These are phyloP conservation scores for Peniophora sp. DNA, from an alignment of 1,284 basidiomycete species.

Conservation along the genomic window DNA sequence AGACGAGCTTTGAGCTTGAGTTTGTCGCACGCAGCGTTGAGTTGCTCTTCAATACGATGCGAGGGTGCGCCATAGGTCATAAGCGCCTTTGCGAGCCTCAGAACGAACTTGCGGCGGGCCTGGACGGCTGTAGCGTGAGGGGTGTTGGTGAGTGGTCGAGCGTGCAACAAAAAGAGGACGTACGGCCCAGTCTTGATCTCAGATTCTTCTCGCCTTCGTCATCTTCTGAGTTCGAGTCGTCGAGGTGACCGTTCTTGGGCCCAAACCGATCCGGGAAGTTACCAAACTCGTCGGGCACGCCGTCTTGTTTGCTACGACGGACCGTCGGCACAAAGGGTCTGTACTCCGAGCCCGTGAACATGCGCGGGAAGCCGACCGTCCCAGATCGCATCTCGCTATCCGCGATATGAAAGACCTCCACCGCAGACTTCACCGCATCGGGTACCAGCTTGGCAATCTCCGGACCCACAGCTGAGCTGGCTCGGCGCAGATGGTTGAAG, in stretches of 20 bases:
- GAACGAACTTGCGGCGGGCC: conserved; percentile 67
- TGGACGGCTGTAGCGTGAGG: conserved; percentile 45
- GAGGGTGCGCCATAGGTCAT: conserved; percentile 81
- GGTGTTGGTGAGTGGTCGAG: too few species aligned
- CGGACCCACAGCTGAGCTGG: too few species aligned
- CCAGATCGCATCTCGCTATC: too few species aligned
- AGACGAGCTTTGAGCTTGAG: conserved; percentile 63
- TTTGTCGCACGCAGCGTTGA: conserved; percentile 46
- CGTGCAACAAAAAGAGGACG: too few species aligned
- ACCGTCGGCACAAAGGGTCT: not conserved
- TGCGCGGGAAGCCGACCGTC: too few species aligned
- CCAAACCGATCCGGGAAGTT: not conserved
- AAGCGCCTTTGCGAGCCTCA: conserved; percentile 75
- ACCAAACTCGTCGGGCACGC: not conserved
- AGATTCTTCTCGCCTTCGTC: too few species aligned
- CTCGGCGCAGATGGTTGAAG: too few species aligned
- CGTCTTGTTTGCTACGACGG: not conserved
- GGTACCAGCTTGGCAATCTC: too few species aligned
- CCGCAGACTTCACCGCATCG: too few species aligned
- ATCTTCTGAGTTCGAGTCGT: not conserved
- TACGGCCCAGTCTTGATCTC: too few species aligned
- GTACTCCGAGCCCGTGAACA: too few species aligned
- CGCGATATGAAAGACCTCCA: too few species aligned
- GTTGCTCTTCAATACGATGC: conserved; percentile 79
- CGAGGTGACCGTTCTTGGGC: not conserved